Base-by-base conservation (phyloP, 352 stramenopile species). In the Pythium vanterpoolii region DNA sequence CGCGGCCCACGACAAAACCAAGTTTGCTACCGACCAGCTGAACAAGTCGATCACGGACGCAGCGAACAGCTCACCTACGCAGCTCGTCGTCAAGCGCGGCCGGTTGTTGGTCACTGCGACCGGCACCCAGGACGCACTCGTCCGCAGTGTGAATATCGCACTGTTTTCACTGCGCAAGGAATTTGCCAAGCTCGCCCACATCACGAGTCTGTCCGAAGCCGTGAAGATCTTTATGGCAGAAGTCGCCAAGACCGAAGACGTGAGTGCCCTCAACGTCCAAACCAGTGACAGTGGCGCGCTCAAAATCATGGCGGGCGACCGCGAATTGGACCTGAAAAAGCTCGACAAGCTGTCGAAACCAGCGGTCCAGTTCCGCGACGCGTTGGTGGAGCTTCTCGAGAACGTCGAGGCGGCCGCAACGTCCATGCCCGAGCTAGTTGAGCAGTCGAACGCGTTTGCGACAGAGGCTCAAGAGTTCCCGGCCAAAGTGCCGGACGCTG, bases 301-400 rank as follows among this genome's bases (percentile, higher is more conserved):
- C 47, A 71, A 73, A 45, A 63, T 85, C 60, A 76, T 79, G 65
- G 67, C 71, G 18, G 71, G 73, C 1, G 75, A 83, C 43, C 51
- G 74, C 13, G 65, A 78, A 43, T 62, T 85, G 33, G 51, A 85
- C 48, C 33, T 82, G n/a, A 72, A 69, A 19, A 77, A 73, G 53
- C 60, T 81, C 18, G 62, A 79, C 45, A 77, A 77, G n/a, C 66
- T 85, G 0, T 72, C 71, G 7, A 59, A 71, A 30, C 76, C 73
- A 3, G 73, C 67, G 8, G 42, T 44, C 9, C 68, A 79, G 49
- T 67, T 85, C n/a, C 71, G 73, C 5, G 76, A 85, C 14, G 76
- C 76, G 26, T 46, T 85, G 23, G 64, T 75, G 9, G 76, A 81
- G 14, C 52, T 85, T 13, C 40, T 85, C n/a, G 73, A 85, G 8